These are phyloP conservation scores for Claviceps cyperi DNA, from an alignment of 2,329 filamentous ascomycete genomes.

Conservation along the genomic window DNA sequence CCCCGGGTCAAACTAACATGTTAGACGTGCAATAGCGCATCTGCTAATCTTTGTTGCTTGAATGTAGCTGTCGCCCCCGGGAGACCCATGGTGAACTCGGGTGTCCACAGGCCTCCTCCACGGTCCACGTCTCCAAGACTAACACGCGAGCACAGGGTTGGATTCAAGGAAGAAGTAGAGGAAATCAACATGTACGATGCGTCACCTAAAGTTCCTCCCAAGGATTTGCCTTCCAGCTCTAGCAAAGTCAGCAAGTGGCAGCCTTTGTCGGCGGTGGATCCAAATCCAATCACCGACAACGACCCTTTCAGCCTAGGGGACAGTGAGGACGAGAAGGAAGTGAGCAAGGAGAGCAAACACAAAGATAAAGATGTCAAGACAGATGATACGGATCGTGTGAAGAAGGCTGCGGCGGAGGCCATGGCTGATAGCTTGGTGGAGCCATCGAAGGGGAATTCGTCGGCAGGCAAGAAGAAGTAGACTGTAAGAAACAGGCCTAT, in stretches of 20 bases:
- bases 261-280: constrained; percentile 68
- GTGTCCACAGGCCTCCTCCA: constrained; percentile 60
- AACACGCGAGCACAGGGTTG: constrained; percentile 35
- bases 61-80: constrained; percentile 13
- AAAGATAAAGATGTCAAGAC: constrained; percentile 37
- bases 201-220: constrained; percentile 40
- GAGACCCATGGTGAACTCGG: constrained; percentile 46
- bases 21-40: not conserved
- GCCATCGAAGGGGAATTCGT: constrained; percentile 17
- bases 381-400: constrained; percentile 47
- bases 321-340: constrained; percentile 76
- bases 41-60: not conserved
- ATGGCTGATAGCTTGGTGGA: constrained; percentile 42
- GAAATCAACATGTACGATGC: constrained; percentile 66
- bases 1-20: not conserved
- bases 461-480: constrained; percentile 22
- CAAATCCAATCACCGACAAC: constrained; percentile 73
- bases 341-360: constrained; percentile 28
- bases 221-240: constrained; percentile 30
- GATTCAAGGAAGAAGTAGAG: constrained; percentile 51
- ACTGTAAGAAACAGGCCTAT: not conserved
- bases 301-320: constrained; percentile 95
- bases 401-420: constrained; percentile 49
- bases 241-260: constrained; percentile 91
- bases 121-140: constrained; percentile 36